Evolutionary conservation across 345 rosid species (phyloP).

Genomic region (Camelina neglecta): DNA sequence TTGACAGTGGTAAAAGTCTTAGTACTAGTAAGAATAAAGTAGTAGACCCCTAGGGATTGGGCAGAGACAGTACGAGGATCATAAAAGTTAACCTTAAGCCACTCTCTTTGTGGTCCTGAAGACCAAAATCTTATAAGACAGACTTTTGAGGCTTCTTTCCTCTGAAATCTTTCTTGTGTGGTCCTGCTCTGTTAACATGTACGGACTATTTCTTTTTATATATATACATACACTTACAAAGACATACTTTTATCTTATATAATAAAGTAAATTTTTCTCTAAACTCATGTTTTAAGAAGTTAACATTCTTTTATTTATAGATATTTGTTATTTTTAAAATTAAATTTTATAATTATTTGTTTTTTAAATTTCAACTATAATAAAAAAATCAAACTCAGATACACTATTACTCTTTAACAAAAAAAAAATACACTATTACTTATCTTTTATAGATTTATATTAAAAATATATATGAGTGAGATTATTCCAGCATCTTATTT

Average conservation of each 20-base stretch:
- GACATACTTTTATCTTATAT: not conserved
- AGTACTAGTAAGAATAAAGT: constrained; percentile 10
- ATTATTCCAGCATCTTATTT: no score
- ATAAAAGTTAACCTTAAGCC: constrained; percentile 14
- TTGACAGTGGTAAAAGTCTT: constrained; percentile 34
- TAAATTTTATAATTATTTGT: no score
- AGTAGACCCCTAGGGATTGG: constrained; percentile 35
- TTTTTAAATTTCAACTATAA: no score
- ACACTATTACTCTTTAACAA: no score
- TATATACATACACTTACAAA: not conserved
- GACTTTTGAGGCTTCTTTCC: constrained; percentile 23
- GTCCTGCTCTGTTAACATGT: constrained; percentile 42
- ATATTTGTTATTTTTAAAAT: no score
- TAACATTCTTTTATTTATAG: no score
- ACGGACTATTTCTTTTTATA: constrained; percentile 19
- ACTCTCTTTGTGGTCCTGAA: constrained; percentile 42
- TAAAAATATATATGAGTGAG: no score
- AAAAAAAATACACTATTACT: no score
- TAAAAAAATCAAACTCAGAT: no score
- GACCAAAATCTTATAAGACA: constrained; percentile 32
- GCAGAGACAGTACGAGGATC: constrained; percentile 43
- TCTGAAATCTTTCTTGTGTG: constrained; percentile 27
- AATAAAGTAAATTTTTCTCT: no score
- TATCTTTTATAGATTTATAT: no score
- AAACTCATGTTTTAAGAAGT: no score